phyloP scores from a whole-genome alignment of 148 eudicot genomes.

The Rhododendron simsii region DNA sequence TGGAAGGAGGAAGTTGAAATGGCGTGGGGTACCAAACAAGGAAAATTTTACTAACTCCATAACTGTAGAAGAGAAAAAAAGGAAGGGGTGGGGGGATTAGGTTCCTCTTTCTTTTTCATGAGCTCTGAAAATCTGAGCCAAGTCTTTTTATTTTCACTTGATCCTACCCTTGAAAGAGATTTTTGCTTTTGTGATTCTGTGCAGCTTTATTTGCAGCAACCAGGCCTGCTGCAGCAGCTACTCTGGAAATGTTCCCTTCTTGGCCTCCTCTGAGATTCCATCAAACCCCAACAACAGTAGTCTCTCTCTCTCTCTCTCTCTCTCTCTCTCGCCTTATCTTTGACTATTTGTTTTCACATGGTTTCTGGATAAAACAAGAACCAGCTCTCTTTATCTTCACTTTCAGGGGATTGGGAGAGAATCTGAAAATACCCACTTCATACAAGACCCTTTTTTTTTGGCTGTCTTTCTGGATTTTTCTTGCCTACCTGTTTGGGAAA shows the following conservation, averaged over 20 bases:
- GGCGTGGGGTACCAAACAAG: slow-evolving; percentile 72
- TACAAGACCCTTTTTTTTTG: not conserved
- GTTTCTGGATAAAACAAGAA: not conserved
- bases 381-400: not conserved
- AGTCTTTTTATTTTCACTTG: slow-evolving; percentile 1
- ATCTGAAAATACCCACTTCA: not conserved
- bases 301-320: slow-evolving; percentile 9
- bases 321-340: slow-evolving; percentile 16
- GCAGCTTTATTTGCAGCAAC: slow-evolving; percentile 85
- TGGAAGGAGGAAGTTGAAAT: slow-evolving; percentile 33
- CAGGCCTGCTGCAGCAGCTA: slow-evolving; percentile 67
- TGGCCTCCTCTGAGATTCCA: slow-evolving; percentile 88
- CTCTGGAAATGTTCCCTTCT: slow-evolving; percentile 99
- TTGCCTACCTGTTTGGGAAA: not conserved
- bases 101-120: slow-evolving; percentile 29
- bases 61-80: slow-evolving; percentile 22
- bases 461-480: slow-evolving; percentile 7
- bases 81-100: slow-evolving; percentile 13
- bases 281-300: slow-evolving; percentile 53
- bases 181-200: slow-evolving; percentile 29
- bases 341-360: slow-evolving; percentile 35
- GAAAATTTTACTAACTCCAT: slow-evolving; percentile 44
- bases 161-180: slow-evolving; percentile 26
- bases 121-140: slow-evolving; percentile 8
- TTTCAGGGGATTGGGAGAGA: not conserved